phyloP scores from a whole-genome alignment of 192 early-diverging fungal species.

The Rhizophagus sp. region DNA sequence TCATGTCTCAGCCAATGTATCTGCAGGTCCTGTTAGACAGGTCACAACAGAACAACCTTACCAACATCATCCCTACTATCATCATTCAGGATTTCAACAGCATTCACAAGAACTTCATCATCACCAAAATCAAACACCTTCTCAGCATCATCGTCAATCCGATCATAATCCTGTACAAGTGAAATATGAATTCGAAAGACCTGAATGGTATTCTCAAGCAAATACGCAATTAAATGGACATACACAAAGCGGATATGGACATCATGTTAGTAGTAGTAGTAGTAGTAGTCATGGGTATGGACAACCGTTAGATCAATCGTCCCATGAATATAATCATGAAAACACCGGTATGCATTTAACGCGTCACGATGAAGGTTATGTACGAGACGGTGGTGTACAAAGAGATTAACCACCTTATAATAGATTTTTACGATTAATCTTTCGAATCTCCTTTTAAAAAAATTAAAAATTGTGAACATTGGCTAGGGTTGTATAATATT shows the following conservation, averaged over 20 bases:
- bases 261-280: neutral
- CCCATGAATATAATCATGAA: neutral
- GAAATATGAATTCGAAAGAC: constrained; percentile 1
- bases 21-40: neutral
- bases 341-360: constrained; percentile 4
- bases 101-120: neutral
- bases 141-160: constrained; percentile 3
- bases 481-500: neutral
- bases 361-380: constrained; percentile 8
- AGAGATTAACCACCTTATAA: neutral
- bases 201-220: neutral
- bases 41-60: neutral
- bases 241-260: neutral
- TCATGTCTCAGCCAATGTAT: neutral
- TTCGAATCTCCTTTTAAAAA: neutral
- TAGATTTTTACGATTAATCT: neutral
- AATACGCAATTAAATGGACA: neutral
- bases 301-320: neutral
- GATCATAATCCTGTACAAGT: constrained; percentile 7
- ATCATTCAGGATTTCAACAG: neutral
- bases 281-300: neutral
- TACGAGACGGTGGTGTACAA: neutral
- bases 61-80: neutral
- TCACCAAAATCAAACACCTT: neutral
- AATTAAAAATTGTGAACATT: neutral